phyloP scores from a whole-genome alignment of 2,329 filamentous ascomycete genomes.

The Dactylellina haptotyla region DNA sequence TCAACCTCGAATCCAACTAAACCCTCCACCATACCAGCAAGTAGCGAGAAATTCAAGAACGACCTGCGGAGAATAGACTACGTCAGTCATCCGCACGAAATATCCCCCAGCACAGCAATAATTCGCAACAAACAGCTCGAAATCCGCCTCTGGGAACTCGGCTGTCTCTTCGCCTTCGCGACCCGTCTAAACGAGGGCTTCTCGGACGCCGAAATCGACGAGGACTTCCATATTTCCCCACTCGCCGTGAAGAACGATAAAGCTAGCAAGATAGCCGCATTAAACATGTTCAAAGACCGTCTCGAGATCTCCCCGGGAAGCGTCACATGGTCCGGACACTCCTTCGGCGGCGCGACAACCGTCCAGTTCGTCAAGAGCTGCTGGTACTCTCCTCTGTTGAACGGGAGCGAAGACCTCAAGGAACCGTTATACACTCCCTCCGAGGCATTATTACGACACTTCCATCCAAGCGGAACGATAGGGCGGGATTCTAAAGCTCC shows the following conservation, averaged over 20 bases:
- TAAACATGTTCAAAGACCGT: slow-evolving; percentile 70
- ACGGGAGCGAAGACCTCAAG: slow-evolving; percentile 10
- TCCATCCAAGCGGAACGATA: slow-evolving; percentile 33
- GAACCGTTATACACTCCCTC: slow-evolving; percentile 47
- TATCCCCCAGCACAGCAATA: slow-evolving; percentile 12
- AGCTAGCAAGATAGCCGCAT: slow-evolving; percentile 60
- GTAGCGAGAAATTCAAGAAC: slow-evolving; percentile 8
- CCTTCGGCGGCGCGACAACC: slow-evolving; percentile 79
- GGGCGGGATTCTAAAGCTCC: slow-evolving; percentile 69
- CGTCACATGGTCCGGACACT: slow-evolving; percentile 81
- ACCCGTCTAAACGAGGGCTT: slow-evolving; percentile 72
- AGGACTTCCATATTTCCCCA: slow-evolving; percentile 4
- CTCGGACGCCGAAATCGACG: slow-evolving; percentile 22
- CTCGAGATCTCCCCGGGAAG: slow-evolving; percentile 77
- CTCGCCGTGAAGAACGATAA: background rate
- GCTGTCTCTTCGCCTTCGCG: slow-evolving; percentile 74
- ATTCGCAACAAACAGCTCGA: slow-evolving; percentile 75
- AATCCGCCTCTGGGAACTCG: slow-evolving; percentile 81
- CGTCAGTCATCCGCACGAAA: slow-evolving; percentile 28
- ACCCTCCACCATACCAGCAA: background rate
- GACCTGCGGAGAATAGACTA: slow-evolving; percentile 33
- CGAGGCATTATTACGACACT: slow-evolving; percentile 21
- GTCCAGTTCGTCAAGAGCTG: slow-evolving; percentile 82
- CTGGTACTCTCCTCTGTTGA: slow-evolving; percentile 68
- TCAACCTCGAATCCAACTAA: background rate